A percentile compares a stretch with the other conserved stretches of the same genome.
Conservation (phyloP, 768 basidiomycete species). For the Tricholomella constricta region DNA sequence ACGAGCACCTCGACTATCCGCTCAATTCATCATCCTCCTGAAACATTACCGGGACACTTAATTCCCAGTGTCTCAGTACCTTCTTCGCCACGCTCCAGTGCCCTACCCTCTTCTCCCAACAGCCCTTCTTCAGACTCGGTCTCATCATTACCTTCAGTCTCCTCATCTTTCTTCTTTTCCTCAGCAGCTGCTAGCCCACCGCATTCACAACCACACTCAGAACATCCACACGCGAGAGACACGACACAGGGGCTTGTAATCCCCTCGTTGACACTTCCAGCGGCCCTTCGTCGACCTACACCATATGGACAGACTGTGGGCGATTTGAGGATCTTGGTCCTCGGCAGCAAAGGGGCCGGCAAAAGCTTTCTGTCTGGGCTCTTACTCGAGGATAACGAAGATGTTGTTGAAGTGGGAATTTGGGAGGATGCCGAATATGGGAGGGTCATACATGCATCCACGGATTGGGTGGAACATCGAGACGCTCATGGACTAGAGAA, state of each 20-base stretch:
- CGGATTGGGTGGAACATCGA: conserved; percentile 70
- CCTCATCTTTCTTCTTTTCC: conserved; percentile 78
- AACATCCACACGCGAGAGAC: conserved; percentile 33
- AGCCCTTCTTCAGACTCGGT: conserved; percentile 63
- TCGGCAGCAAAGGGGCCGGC: conserved; percentile 46
- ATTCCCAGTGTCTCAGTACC: conserved; percentile 36
- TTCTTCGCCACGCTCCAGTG: conserved; percentile 50
- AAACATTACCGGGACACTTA: conserved; percentile 13
- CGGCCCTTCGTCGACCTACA: conserved; percentile 62
- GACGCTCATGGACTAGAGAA: conserved; percentile 68
- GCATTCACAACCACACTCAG: conserved; percentile 45
- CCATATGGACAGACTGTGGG: conserved; percentile 71
- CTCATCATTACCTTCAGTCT: conserved; percentile 72
- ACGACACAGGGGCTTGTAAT: conserved; percentile 63
- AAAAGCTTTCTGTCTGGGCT: conserved; percentile 48
- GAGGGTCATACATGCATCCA: conserved; percentile 57
- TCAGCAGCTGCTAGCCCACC: conserved; percentile 70
- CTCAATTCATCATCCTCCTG: conserved; percentile 22
- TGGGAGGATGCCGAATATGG: conserved; percentile 55
- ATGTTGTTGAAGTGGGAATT: conserved; percentile 60
- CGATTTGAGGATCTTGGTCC: conserved; percentile 56
- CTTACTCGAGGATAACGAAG: conserved; percentile 65
- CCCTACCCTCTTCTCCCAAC: conserved; percentile 58
- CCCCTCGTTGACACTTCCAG: conserved; percentile 65
- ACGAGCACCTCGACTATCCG: conserved; percentile 46